Evolutionary conservation across 2,329 filamentous ascomycete genomes (phyloP).

Genomic region (Alternaria sp.): DNA sequence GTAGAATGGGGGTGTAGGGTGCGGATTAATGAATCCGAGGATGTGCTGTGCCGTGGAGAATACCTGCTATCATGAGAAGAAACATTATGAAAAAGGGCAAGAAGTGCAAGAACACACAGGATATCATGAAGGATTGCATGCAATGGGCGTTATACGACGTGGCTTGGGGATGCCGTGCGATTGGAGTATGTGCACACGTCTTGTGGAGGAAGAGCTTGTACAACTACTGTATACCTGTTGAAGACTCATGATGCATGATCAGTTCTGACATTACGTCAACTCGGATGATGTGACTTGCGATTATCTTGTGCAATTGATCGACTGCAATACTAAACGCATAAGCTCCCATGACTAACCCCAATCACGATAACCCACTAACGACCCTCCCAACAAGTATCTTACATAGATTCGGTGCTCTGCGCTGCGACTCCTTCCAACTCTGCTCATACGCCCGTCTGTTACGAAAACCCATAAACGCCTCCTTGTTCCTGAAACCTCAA

Average conservation of each 20-base stretch:
- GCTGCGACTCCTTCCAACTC: neutral
- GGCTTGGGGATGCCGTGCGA: neutral
- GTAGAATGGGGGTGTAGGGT: conserved; percentile 25
- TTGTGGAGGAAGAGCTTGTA: neutral
- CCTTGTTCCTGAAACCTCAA: conserved; percentile 73
- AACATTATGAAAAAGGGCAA: neutral
- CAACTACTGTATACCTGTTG: conserved; percentile 1
- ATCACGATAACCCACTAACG: neutral
- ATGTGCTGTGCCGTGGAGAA: neutral
- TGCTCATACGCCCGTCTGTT: neutral
- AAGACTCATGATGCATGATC: neutral
- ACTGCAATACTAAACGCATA: neutral
- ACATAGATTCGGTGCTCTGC: no score
- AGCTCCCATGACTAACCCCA: neutral
- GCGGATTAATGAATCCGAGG: no score
- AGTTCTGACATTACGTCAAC: neutral
- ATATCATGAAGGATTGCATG: no score
- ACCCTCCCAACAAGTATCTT: neutral
- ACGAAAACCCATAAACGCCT: conserved; percentile 58
- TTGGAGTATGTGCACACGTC: neutral
- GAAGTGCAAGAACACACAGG: neutral
- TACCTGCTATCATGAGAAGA: neutral
- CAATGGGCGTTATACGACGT: neutral
- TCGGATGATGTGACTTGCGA: neutral
- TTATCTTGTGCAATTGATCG: neutral